A percentile compares a stretch with the other conserved stretches of the same genome.
These are phyloP conservation scores for Beauveria sp. DNA, from an alignment of 2,329 filamentous ascomycete genomes.

Conservation along the genomic window DNA sequence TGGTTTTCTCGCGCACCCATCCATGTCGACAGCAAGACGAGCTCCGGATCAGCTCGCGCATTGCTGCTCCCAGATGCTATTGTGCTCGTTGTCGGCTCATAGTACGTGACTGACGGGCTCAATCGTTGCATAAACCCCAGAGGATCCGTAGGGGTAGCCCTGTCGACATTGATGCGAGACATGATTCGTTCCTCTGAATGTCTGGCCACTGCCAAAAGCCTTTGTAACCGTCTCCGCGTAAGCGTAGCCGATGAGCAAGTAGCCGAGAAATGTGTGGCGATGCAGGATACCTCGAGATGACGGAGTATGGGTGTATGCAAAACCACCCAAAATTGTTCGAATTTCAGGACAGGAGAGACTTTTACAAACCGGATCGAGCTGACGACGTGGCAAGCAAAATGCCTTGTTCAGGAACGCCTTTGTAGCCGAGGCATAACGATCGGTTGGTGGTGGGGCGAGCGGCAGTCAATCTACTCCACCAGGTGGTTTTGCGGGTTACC, in stretches of 20 bases:
- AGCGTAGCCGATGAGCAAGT: not conserved
- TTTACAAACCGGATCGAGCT: not conserved
- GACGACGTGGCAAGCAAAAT: not conserved
- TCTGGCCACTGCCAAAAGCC: not conserved
- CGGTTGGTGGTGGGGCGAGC: not conserved
- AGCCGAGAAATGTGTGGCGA: not conserved
- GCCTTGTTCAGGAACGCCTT: not conserved
- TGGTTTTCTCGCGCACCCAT: conserved; percentile 43
- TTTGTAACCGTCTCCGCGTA: not conserved
- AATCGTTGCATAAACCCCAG: conserved; percentile 17
- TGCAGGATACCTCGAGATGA: not conserved
- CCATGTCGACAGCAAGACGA: conserved; percentile 43
- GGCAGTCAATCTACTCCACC: not conserved
- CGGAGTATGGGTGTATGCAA: not conserved
- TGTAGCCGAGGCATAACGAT: conserved; percentile 1
- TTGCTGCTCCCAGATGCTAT: not conserved
- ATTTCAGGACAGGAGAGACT: not conserved
- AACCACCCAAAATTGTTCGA: not conserved
- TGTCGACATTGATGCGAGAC: not conserved
- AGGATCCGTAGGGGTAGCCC: not conserved
- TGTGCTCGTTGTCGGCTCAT: conserved; percentile 17
- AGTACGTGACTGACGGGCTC: conserved; percentile 29
- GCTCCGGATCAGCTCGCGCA: conserved; percentile 29
- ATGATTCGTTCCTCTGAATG: not conserved
- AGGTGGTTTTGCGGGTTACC: conserved; percentile 1